phyloP scores from a whole-genome alignment of 345 rosid genomes.

The Citrus reticulata region DNA sequence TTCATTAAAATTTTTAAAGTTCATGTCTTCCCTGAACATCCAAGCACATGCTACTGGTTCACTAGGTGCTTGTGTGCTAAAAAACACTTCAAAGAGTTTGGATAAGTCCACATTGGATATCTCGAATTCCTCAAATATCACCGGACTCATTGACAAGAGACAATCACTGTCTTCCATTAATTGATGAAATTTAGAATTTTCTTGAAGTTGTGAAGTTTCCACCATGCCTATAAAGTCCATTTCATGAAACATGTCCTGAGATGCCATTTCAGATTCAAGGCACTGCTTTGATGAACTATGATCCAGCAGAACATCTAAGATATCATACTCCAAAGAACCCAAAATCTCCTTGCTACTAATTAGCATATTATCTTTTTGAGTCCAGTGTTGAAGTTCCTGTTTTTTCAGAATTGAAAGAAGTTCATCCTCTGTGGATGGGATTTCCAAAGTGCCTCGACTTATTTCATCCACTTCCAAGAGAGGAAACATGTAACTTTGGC shows the following conservation, averaged over 20 bases:
- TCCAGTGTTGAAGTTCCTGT: constrained; percentile 25
- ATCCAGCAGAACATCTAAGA: constrained; percentile 40
- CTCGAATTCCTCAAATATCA: constrained; percentile 53
- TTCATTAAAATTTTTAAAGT: constrained; percentile 62
- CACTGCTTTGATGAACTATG: constrained; percentile 38
- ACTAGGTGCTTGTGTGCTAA: constrained; percentile 28
- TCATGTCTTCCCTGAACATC: constrained; percentile 55
- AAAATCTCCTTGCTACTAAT: constrained; percentile 39
- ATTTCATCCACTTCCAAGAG: constrained; percentile 69
- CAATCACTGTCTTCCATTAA: constrained; percentile 23
- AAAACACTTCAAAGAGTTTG: constrained; percentile 37
- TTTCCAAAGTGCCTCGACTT: constrained; percentile 35
- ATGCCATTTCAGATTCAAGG: constrained; percentile 36
- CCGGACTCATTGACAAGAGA: constrained; percentile 18
- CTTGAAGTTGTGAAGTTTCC: constrained; percentile 28
- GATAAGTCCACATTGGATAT: constrained; percentile 45
- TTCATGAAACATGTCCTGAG: constrained; percentile 28
- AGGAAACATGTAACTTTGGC: constrained; percentile 40
- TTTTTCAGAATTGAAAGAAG: constrained; percentile 43
- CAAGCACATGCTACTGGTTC: constrained; percentile 42
- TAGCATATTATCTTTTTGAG: constrained; percentile 24
- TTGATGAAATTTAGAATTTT: constrained; percentile 24
- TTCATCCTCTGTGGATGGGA: constrained; percentile 41
- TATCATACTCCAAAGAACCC: constrained; percentile 35
- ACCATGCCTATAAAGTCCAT: constrained; percentile 43